Evolutionary conservation across 2,329 filamentous ascomycete genomes (phyloP).

Genomic region (Xylaria sp.): DNA sequence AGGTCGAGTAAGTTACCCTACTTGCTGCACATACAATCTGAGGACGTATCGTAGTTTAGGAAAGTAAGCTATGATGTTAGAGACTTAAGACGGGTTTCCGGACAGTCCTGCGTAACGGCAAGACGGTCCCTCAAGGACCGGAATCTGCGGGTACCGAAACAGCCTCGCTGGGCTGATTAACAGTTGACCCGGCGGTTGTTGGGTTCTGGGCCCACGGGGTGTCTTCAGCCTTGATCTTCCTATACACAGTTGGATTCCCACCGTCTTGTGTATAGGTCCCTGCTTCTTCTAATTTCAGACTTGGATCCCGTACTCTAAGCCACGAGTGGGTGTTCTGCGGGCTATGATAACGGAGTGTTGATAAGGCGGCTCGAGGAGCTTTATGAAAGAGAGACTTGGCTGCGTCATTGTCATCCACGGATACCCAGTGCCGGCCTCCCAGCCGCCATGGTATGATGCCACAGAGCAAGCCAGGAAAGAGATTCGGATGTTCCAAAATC

Average conservation of each 20-base stretch:
- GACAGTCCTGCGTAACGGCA: background rate
- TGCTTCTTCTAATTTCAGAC: constrained; percentile 7
- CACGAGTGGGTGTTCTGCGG: constrained; percentile 25
- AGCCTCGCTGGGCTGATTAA: background rate
- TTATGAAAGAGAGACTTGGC: constrained; percentile 31
- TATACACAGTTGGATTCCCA: constrained; percentile 3
- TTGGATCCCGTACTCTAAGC: constrained; percentile 31
- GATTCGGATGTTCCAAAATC: constrained; percentile 88
- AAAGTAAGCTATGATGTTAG: background rate
- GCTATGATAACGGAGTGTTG: constrained; percentile 36
- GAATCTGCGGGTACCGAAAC: background rate
- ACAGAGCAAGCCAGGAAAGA: constrained; percentile 82
- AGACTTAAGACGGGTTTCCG: background rate
- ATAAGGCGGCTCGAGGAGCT: constrained; percentile 34
- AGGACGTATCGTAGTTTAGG: background rate
- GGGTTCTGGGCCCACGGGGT: constrained; percentile 15
- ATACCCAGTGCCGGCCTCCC: constrained; percentile 58
- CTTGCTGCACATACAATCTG: background rate
- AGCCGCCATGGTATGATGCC: constrained; percentile 76
- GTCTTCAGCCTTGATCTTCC: constrained; percentile 17
- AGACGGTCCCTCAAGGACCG: background rate
- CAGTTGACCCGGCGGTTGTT: background rate
- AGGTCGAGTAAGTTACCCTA: background rate
- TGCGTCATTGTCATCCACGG: constrained; percentile 27
- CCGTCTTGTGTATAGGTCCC: constrained; percentile 24